phyloP scores from a whole-genome alignment of 78 protist genomes.

The Creolimax fragrantissima region DNA sequence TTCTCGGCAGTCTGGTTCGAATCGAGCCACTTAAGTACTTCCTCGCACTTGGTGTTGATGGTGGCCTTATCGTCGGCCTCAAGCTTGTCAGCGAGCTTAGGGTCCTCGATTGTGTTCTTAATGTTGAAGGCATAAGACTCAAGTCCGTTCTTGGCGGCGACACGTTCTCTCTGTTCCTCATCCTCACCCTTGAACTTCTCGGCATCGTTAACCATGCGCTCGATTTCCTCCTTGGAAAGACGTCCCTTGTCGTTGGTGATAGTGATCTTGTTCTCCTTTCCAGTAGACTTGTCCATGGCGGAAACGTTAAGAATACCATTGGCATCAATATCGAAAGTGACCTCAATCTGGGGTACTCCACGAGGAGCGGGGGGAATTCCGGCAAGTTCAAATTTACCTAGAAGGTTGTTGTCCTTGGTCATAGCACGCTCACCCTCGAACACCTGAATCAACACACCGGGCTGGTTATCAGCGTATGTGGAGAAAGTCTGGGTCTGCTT shows the following conservation, averaged over 20 bases:
- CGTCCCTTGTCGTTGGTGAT: slow-evolving; percentile 95
- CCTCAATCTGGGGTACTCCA: slow-evolving; percentile 94
- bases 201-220: slow-evolving; percentile 91
- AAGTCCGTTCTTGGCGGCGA: slow-evolving; percentile 74
- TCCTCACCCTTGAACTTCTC: slow-evolving; percentile 78
- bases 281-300: slow-evolving; percentile 87
- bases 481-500: slow-evolving; percentile 91
- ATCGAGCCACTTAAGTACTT: slow-evolving; percentile 38
- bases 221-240: slow-evolving; percentile 82
- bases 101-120: slow-evolving; percentile 14
- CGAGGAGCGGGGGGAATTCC: slow-evolving; percentile 94
- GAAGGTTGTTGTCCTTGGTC: slow-evolving; percentile 85
- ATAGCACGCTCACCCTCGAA: slow-evolving; percentile 90
- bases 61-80: slow-evolving; percentile 24
- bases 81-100: not conserved
- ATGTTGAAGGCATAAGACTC: slow-evolving; percentile 73
- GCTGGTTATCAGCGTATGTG: slow-evolving; percentile 91
- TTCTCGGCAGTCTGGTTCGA: slow-evolving; percentile 4
- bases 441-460: slow-evolving; percentile 77
- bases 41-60: not conserved
- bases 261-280: slow-evolving; percentile 71
- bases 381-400: slow-evolving; percentile 86
- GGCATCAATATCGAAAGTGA: slow-evolving; percentile 87
- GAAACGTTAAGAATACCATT: slow-evolving; percentile 90
- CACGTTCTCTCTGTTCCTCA: slow-evolving; percentile 47